A percentile compares a stretch with the other conserved stretches of the same genome.
These are phyloP conservation scores for Cylindrodendrum hubeiense DNA, from an alignment of 2,329 filamentous ascomycete species.

Conservation along the genomic window DNA sequence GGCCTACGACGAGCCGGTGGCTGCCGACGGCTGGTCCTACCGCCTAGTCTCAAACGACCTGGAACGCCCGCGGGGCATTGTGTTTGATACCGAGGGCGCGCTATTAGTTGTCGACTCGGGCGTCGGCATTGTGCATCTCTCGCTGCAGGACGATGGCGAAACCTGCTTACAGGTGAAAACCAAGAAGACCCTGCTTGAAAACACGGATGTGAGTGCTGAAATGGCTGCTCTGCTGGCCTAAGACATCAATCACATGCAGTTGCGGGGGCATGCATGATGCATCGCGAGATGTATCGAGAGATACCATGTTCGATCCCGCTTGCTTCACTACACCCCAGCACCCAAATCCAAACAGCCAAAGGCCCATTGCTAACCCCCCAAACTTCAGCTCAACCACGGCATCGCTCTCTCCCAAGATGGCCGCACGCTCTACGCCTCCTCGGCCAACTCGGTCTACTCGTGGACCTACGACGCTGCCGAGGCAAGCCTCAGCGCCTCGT, in stretches of 20 bases:
- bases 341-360: background rate
- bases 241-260: background rate
- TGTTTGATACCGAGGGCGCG: conserved; percentile 59
- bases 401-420: conserved; percentile 66
- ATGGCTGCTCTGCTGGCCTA: background rate
- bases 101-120: conserved; percentile 60
- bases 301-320: background rate
- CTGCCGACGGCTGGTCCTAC: conserved; percentile 58
- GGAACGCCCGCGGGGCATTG: conserved; percentile 57
- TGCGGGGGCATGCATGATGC: background rate
- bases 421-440: conserved; percentile 69
- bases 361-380: conserved; percentile 7
- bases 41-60: conserved; percentile 58
- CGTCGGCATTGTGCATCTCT: conserved; percentile 56
- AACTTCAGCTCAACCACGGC: conserved; percentile 65
- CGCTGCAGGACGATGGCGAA: conserved; percentile 55
- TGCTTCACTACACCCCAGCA: background rate
- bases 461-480: conserved; percentile 74
- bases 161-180: conserved; percentile 56
- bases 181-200: conserved; percentile 52
- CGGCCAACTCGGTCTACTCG: conserved; percentile 67
- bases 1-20: conserved; percentile 51
- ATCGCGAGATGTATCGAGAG: no score
- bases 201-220: conserved; percentile 49
- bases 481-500: conserved; percentile 56